Evolutionary conservation across 495 filamentous ascomycete genomes (phyloP), one percentile per base, ranked within the genome.

Genomic region (Immersiella caudata): DNA sequence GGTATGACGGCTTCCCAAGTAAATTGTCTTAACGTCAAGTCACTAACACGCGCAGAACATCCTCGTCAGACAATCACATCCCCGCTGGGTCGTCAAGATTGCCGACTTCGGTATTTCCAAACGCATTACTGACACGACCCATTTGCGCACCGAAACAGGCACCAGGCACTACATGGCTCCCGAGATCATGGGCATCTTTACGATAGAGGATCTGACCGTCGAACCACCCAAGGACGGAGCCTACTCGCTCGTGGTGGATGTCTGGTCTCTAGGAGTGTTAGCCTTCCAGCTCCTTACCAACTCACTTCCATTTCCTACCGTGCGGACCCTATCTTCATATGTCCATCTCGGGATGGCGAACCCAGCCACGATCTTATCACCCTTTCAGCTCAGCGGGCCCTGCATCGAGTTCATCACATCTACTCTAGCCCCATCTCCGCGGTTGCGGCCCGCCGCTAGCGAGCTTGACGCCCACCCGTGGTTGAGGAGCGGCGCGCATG

Each of bases 81-180:
- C 69, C 9, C 62, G 67, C 2, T 84, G 81, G 71, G 79, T 77
- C 70, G 80, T 85, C 7, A 85, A 86, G 68, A 82, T 85, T 52
- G 79, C 79, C 12, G 84, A 85, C 72, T 85, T 86, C 62, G 84
- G 84, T 0, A 80, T 86, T 56, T 75, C 73, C 76, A 67, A 63
- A 52, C 54, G 67, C 7, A 54, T 65, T 0, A 58, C 65, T 12
- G 71, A 68, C 1, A 29, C 58, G 22, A 64, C 62, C 7, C 56
- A 51, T 1, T 51, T 67, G 8, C 27, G 58, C 16, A 73, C 71
- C 16, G 46, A 65, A 18, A 58, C 35, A 46, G 71, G 71, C 4
- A 73, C 66, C 2, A 29, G 64, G 6, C 66, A 64, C 24, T 73
- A 61, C 21, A 64, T 61, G 6, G 71, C 71, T 18, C 71, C 71